phyloP scores from a whole-genome alignment of 139 green algal genomes.

The Coccomyxa sp. region DNA sequence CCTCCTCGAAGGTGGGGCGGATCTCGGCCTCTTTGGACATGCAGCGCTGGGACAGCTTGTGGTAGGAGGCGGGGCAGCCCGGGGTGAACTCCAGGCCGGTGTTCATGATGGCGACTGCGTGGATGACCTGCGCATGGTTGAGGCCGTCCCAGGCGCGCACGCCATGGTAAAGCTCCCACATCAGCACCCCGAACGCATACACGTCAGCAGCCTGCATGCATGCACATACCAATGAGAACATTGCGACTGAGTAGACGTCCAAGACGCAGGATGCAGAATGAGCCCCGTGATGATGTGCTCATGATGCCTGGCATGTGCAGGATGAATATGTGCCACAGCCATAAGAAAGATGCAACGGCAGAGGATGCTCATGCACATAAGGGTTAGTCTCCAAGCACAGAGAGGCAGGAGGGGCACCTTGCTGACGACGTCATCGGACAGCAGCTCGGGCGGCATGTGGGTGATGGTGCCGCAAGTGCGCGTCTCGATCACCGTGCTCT shows the following conservation, averaged over 20 bases:
- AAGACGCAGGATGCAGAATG: too few relatives aligned
- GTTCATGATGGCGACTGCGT: not conserved
- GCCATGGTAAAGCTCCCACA: constrained; percentile 57
- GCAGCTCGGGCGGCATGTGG: constrained; percentile 68
- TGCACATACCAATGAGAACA: not conserved
- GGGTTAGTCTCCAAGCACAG: not conserved
- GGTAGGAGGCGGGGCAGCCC: not conserved
- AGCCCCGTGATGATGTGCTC: too few relatives aligned
- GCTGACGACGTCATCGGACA: constrained; percentile 21
- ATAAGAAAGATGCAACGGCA: too few relatives aligned
- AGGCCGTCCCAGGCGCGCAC: constrained; percentile 40
- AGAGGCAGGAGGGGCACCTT: constrained; percentile 21
- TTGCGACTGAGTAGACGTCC: not conserved
- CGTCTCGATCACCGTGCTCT: constrained; percentile 8
- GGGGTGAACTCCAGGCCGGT: not conserved
- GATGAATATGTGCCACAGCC: too few relatives aligned
- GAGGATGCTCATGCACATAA: not conserved
- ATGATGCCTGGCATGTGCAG: too few relatives aligned
- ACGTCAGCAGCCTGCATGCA: constrained; percentile 21
- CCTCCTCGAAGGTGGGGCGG: not conserved
- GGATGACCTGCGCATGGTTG: constrained; percentile 23
- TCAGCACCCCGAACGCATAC: constrained; percentile 37
- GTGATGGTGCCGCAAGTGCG: constrained; percentile 45
- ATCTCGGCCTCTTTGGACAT: not conserved
- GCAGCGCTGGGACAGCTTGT: constrained; percentile 2